phyloP scores from a whole-genome alignment of 108 stramenopile genomes.

The Stephanodiscus triporus region DNA sequence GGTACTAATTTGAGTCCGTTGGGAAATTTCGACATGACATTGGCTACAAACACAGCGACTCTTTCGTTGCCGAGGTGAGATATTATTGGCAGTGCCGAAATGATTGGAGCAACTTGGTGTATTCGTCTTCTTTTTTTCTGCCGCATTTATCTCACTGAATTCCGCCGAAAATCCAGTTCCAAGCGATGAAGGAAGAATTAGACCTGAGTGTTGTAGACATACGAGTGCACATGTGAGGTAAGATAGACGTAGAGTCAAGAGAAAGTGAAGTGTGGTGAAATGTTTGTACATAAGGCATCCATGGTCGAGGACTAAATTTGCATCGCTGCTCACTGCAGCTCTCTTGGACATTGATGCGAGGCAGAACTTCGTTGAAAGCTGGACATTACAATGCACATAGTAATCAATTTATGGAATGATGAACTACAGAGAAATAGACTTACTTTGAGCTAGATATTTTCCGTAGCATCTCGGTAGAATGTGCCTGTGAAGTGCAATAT shows the following conservation, averaged over 20 bases:
- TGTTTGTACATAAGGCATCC: no score
- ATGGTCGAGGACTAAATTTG: not conserved
- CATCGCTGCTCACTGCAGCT: not conserved
- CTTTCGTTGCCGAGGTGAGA: conserved; percentile 30
- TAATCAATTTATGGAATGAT: no score
- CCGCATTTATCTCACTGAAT: not conserved
- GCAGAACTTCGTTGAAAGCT: no score
- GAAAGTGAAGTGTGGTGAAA: no score
- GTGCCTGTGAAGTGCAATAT: no score
- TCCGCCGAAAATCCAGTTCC: conserved; percentile 28
- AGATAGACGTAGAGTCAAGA: no score
- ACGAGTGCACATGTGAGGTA: conserved; percentile 58
- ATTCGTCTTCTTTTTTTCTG: not conserved
- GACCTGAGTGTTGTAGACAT: conserved; percentile 70
- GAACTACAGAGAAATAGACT: no score
- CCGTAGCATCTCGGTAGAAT: no score
- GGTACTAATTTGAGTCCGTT: not conserved
- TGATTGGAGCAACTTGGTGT: not conserved
- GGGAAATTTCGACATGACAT: not conserved
- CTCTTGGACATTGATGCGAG: no score
- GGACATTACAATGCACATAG: no score
- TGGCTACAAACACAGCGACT: conserved; percentile 2
- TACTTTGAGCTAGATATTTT: no score
- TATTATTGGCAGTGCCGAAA: not conserved
- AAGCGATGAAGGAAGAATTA: conserved; percentile 60